phyloP scores from a whole-genome alignment of 2,329 filamentous ascomycete species.

The Colletotrichum eremochloae region DNA sequence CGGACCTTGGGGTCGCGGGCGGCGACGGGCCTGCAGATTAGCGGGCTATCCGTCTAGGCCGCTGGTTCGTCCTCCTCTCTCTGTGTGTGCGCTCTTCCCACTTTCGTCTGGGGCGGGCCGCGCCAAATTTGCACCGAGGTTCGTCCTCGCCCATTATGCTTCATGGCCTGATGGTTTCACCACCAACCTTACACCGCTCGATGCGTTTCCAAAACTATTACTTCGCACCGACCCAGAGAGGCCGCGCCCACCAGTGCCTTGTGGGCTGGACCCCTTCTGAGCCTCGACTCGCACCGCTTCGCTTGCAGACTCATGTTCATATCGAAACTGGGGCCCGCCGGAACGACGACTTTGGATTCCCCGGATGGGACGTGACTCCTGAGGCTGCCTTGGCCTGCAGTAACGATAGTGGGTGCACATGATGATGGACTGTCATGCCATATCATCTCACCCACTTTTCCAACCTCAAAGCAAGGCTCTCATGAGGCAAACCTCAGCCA shows the following conservation, averaged over 20 bases:
- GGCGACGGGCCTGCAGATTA: slow-evolving; percentile 42
- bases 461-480: background rate
- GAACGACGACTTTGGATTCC: background rate
- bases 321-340: background rate
- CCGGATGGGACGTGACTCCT: slow-evolving; percentile 1
- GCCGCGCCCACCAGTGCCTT: background rate
- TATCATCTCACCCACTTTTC: background rate
- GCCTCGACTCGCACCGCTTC: slow-evolving; percentile 5
- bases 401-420: background rate
- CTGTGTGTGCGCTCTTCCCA: background rate
- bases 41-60: slow-evolving; percentile 28
- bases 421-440: background rate
- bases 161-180: slow-evolving; percentile 27
- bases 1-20: slow-evolving; percentile 25
- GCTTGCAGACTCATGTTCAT: background rate
- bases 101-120: slow-evolving; percentile 36
- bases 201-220: background rate
- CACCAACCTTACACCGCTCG: slow-evolving; percentile 13
- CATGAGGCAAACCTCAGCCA: background rate
- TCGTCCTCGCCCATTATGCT: slow-evolving; percentile 19
- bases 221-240: background rate
- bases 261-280: slow-evolving; percentile 1
- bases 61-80: background rate
- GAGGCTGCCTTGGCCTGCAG: background rate
- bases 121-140: slow-evolving; percentile 40